Evolutionary conservation across 306 rosid species (phyloP), one percentile per base, ranked within the genome.

Genomic region (Cucurbita pepo): DNA sequence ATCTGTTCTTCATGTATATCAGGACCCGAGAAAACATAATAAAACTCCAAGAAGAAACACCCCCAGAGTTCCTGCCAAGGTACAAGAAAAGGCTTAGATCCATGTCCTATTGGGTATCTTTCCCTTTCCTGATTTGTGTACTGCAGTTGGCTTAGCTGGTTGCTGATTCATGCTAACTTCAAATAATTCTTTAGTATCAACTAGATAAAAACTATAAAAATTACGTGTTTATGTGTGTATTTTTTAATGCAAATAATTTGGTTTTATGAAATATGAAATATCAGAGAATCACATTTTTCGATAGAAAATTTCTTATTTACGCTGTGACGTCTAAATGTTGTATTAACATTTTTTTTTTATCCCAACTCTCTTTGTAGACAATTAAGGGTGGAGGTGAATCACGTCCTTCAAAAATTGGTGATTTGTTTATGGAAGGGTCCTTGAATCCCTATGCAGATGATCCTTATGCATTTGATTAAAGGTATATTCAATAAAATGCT

Each of bases 371-470:
- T 7, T 10, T 75, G 82, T 78, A 88, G 98, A 85, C 77, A 77
- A 76, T 80, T 58, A 90, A 82, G 79, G 88, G 76, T 65, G 82
- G 77, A 77, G 82, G 71, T 48, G 87, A 79, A 70, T 80, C 84
- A 56, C 85, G 59, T 58, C 90, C 92, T 77, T 87, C 97, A 79
- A 89, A 85, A 78, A 89, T 94, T 0, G 97, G 96, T 36, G 97
- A 94, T 80, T 61, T 94, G 88, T 94, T 94, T 85, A 78, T 95
- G n/a, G 98, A 90, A 85, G 98, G 98, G 44, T 90, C 97, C 72
- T 84, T 94, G 77, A 91, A 94, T 82, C 98, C 97, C n/a, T 94
- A 94, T 80, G 87, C 92, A 53, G 97, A 94, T 60, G 98, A 90
- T 82, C 98, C 98, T 52, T 94, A 87, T 80, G 98, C 98, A 63